These are phyloP conservation scores for Amylostereum areolatum DNA, from an alignment of 1,284 basidiomycete species.

Conservation along the genomic window DNA sequence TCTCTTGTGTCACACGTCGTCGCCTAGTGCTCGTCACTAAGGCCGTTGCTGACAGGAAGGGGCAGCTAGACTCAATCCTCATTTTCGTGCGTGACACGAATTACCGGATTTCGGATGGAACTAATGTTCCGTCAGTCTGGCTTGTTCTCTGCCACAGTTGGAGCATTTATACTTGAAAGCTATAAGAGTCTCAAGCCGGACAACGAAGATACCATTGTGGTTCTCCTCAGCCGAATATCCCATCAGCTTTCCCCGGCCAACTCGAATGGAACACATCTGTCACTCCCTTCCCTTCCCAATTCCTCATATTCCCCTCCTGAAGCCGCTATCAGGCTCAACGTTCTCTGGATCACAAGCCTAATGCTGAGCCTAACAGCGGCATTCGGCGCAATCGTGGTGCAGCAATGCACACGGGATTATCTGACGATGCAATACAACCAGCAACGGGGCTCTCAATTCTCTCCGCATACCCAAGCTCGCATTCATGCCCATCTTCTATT, in stretches of 20 bases:
- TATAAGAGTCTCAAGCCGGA: constrained; percentile 12
- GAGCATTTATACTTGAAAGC: constrained; percentile 14
- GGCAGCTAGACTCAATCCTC: no score
- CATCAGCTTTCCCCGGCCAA: no score
- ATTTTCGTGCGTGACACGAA: no score
- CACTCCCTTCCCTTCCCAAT: not conserved
- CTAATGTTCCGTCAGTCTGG: constrained; percentile 13
- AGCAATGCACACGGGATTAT: constrained; percentile 21
- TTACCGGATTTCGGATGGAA: no score
- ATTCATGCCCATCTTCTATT: constrained; percentile 29
- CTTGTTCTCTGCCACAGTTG: constrained; percentile 17
- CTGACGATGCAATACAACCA: no score
- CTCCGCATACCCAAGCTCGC: constrained; percentile 32
- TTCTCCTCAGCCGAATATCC: constrained; percentile 9
- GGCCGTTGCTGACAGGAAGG: no score
- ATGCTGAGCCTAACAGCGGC: constrained; percentile 18
- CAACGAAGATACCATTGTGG: constrained; percentile 3
- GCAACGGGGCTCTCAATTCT: constrained; percentile 23
- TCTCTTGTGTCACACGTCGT: no score
- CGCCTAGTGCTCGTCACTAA: no score
- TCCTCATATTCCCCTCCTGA: constrained; percentile 13
- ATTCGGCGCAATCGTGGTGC: constrained; percentile 20
- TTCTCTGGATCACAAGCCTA: constrained; percentile 29
- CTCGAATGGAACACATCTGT: no score
- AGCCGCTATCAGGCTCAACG: constrained; percentile 25